Conservation (phyloP, 2,329 filamentous ascomycete genomes). For the Aureobasidium musti region DNA sequence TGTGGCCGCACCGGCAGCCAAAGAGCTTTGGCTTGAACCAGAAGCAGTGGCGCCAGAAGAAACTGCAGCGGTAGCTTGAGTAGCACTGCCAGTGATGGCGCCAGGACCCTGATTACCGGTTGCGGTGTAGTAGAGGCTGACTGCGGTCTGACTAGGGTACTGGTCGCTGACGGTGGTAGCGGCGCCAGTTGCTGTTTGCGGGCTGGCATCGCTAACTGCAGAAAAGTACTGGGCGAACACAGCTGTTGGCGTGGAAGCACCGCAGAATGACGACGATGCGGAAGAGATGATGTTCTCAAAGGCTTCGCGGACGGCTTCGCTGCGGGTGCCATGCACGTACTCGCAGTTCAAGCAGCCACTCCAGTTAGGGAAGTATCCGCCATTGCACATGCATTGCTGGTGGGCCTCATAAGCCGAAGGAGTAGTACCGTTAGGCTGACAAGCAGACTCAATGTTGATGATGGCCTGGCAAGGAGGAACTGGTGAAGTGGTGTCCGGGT, state of each 20-base stretch:
- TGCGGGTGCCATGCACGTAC: constrained; percentile 46
- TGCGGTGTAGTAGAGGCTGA: constrained; percentile 50
- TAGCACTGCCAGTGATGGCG: constrained; percentile 45
- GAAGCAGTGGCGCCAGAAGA: neutral
- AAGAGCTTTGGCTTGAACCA: neutral
- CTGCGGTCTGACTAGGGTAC: constrained; percentile 44
- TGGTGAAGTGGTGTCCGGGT: constrained; percentile 29
- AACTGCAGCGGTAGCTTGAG: neutral
- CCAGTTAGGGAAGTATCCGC: constrained; percentile 51
- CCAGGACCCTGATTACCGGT: constrained; percentile 46
- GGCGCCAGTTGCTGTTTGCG: constrained; percentile 37
- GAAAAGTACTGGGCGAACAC: constrained; percentile 43
- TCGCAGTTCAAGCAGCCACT: constrained; percentile 48
- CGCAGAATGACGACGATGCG: constrained; percentile 44
- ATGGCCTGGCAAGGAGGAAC: constrained; percentile 43
- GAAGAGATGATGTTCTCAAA: constrained; percentile 43
- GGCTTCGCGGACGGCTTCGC: constrained; percentile 41
- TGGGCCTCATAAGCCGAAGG: constrained; percentile 38
- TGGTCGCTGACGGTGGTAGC: constrained; percentile 41
- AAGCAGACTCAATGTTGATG: constrained; percentile 42
- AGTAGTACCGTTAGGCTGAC: constrained; percentile 42
- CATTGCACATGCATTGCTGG: constrained; percentile 49
- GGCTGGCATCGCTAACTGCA: constrained; percentile 34
- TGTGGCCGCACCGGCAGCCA: constrained; percentile 3
- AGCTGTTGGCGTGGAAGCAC: constrained; percentile 44